These are phyloP conservation scores for Mycena chlorophos DNA, from an alignment of 768 basidiomycete species.

Conservation along the genomic window DNA sequence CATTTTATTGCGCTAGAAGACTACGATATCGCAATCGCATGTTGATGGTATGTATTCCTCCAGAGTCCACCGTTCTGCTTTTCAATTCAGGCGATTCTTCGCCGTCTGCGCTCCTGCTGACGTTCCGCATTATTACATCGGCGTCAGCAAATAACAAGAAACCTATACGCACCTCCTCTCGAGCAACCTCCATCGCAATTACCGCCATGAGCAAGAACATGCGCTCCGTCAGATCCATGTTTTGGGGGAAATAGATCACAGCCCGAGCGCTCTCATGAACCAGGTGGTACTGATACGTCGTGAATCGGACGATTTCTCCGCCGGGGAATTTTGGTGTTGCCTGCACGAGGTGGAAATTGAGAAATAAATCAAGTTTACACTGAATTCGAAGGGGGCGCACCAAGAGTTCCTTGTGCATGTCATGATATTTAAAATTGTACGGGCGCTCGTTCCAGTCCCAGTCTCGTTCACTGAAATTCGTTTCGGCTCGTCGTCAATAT, in stretches of 20 bases:
- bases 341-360: not conserved
- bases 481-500: not conserved
- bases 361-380: too few species aligned
- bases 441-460: not conserved
- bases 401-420: not conserved
- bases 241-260: not conserved
- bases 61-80: too few species aligned
- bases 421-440: not conserved
- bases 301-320: not conserved
- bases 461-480: not conserved
- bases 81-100: too few species aligned
- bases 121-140: too few species aligned
- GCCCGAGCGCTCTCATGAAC: not conserved
- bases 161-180: conserved; percentile 9
- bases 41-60: too few species aligned
- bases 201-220: conserved; percentile 8
- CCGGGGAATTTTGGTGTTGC: not conserved
- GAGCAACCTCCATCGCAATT: not conserved
- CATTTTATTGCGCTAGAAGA: too few species aligned
- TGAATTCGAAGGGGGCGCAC: too few species aligned
- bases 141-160: too few species aligned
- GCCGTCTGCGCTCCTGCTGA: too few species aligned
- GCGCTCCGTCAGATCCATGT: conserved; percentile 23
- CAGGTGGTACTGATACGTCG: not conserved
- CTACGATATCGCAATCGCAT: too few species aligned